Percentiles rank a stretch among this genome's conserved stretches.
Evolutionary conservation across 768 basidiomycete species (phyloP).

Genomic region (Kwoniella botswanensis): DNA sequence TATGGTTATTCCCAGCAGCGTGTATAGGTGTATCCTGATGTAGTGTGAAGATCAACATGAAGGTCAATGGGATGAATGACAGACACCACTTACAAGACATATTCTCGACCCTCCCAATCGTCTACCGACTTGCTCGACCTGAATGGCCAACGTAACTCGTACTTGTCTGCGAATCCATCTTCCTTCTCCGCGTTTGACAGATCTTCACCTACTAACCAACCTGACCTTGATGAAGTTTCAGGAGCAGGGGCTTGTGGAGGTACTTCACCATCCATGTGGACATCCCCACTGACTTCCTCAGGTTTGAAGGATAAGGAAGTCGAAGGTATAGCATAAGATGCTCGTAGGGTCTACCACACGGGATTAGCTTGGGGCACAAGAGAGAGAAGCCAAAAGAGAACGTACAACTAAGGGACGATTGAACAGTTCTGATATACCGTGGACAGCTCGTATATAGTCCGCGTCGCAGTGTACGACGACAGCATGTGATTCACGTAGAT

Average conservation of each 20-base stretch:
- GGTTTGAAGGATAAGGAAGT: constrained; percentile 11
- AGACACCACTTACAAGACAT: constrained; percentile 36
- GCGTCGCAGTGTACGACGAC: constrained; percentile 47
- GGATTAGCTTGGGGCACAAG: neutral
- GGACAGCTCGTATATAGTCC: constrained; percentile 38
- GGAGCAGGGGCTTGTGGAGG: neutral
- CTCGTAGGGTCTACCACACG: constrained; percentile 30
- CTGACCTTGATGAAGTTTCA: constrained; percentile 7
- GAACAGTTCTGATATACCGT: constrained; percentile 45
- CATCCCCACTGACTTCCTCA: neutral
- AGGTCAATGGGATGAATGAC: neutral
- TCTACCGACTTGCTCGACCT: constrained; percentile 27
- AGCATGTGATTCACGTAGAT: constrained; percentile 35
- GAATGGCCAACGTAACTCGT: constrained; percentile 48
- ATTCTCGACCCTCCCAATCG: constrained; percentile 51
- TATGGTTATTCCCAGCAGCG: constrained; percentile 37
- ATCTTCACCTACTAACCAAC: constrained; percentile 44
- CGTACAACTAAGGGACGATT: constrained; percentile 41
- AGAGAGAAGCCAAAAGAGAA: neutral
- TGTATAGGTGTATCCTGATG: constrained; percentile 39
- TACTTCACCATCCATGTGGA: neutral
- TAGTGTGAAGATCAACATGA: neutral
- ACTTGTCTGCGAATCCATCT: constrained; percentile 26
- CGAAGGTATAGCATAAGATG: constrained; percentile 42
- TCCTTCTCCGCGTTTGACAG: constrained; percentile 33